Evolutionary conservation across 352 stramenopile genomes (phyloP), one percentile per base, ranked within the genome.

Genomic region (Phytopythium chamaehyphon): DNA sequence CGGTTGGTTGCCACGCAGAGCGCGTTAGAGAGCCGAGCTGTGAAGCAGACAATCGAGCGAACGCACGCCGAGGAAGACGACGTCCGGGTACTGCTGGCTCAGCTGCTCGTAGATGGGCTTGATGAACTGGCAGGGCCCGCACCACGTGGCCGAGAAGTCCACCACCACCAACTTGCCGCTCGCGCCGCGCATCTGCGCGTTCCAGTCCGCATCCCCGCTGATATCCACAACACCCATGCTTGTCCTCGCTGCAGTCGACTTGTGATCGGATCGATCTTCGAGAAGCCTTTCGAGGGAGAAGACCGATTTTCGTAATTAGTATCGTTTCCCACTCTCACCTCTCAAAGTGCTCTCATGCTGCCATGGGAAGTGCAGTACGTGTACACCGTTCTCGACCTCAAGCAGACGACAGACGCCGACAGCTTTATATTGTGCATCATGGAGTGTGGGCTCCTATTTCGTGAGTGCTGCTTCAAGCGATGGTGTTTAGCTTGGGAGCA

Each of bases 81-180:
- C 88, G 59, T 95, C 86, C 21, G 73, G 54, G 64, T 92, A 95
- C 61, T 93, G 76, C 38, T 64, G 59, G 40, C 83, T 89, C 37
- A 90, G 78, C 56, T 89, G 76, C 47, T 91, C 68, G 65, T 88
- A 92, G 26, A 83, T 68, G 9, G 84, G 84, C 64, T 95, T 95
- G 59, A 95, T 95, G 47, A 88, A 75, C 73, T 95, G 76, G 61
- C 84, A 95, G 26, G 84, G 84, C 4, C 84, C 84, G 45, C 64
- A 95, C 84, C 84, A 95, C 15, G 80, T 83, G 36, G 84, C 84
- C 3, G 82, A 93, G 49, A 95, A 95, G 64, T 95, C 82, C 19
- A 88, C 84, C 9, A 95, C 82, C n/a, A 95, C 83, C n/a, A 95
- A 71, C 60, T 95, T 93, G n/a, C 76, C 81, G 24, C 81, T 75